Conservation (phyloP, 2,329 filamentous ascomycete species). For the Amylocarpus encephaloides region DNA sequence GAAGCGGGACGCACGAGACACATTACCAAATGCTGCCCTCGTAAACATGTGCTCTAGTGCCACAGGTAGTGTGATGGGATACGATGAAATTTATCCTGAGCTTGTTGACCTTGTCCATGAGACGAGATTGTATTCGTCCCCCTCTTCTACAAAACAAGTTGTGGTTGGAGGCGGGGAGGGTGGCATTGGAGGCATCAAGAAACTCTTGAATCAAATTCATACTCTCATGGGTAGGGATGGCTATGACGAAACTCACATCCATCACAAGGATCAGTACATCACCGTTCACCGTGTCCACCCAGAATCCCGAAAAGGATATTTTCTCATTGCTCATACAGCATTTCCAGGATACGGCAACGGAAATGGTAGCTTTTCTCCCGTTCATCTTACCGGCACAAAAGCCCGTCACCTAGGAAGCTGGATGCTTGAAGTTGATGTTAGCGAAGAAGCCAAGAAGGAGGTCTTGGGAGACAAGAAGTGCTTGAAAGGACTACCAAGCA, state of each 20-base stretch:
- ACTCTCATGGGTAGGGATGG: slow-evolving; percentile 91
- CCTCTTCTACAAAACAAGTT: slow-evolving; percentile 60
- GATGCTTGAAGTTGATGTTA: slow-evolving; percentile 84
- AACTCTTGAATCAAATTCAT: slow-evolving; percentile 89
- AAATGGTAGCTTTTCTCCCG: slow-evolving; percentile 72
- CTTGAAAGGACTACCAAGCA: slow-evolving; percentile 78
- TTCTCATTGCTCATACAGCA: slow-evolving; percentile 91
- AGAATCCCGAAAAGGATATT: slow-evolving; percentile 85
- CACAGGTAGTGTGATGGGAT: slow-evolving; percentile 94
- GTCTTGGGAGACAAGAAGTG: slow-evolving; percentile 62
- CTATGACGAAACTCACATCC: slow-evolving; percentile 92
- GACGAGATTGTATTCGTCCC: slow-evolving; percentile 73
- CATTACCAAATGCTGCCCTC: slow-evolving; percentile 85
- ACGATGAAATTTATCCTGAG: slow-evolving; percentile 91
- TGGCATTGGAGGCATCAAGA: slow-evolving; percentile 87
- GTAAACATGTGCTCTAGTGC: slow-evolving; percentile 95
- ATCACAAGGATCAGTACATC: slow-evolving; percentile 93
- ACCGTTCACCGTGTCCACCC: slow-evolving; percentile 95
- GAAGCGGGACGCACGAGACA: slow-evolving; percentile 90
- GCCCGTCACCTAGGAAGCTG: slow-evolving; percentile 84
- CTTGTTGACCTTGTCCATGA: slow-evolving; percentile 92
- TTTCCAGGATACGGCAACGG: slow-evolving; percentile 86
- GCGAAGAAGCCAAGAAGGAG: slow-evolving; percentile 58
- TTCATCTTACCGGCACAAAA: slow-evolving; percentile 75
- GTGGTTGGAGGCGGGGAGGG: slow-evolving; percentile 64